A percentile compares a stretch with the other conserved stretches of the same genome.
Evolutionary conservation across 257 asterid species (phyloP).

Genomic region (Petunia secreta): DNA sequence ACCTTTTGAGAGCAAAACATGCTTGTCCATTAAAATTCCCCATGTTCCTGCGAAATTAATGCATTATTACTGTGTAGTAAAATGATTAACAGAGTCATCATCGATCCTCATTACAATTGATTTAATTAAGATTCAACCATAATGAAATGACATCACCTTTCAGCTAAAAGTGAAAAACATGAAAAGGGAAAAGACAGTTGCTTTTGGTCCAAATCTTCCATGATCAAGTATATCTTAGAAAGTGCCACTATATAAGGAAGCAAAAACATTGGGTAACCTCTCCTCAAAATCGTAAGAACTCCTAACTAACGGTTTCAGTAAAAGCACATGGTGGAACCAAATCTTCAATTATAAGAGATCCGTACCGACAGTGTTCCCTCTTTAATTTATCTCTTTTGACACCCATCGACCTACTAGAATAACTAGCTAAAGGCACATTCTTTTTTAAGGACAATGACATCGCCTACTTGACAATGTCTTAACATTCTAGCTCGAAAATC

Average conservation of each 20-base stretch:
- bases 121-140: conserved; percentile 2
- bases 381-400: background rate
- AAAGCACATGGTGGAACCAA: conserved; percentile 34
- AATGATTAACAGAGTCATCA: conserved; percentile 12
- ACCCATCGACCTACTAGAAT: too few relatives aligned
- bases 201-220: background rate
- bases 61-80: background rate
- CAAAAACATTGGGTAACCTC: background rate
- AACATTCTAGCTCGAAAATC: too few relatives aligned
- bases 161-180: conserved; percentile 17
- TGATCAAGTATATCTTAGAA: too few relatives aligned
- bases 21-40: background rate
- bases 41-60: background rate
- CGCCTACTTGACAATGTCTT: too few relatives aligned
- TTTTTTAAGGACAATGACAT: too few relatives aligned
- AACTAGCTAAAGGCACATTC: too few relatives aligned
- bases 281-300: conserved; percentile 23
- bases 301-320: conserved; percentile 17
- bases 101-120: background rate
- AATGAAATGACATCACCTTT: conserved; percentile 11
- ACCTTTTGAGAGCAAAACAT: background rate
- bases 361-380: too few relatives aligned
- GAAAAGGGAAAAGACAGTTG: background rate
- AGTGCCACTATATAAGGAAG: too few relatives aligned
- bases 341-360: background rate